These are phyloP conservation scores for Aspergillus sp. DNA, from an alignment of 2,329 filamentous ascomycete species.

Conservation along the genomic window DNA sequence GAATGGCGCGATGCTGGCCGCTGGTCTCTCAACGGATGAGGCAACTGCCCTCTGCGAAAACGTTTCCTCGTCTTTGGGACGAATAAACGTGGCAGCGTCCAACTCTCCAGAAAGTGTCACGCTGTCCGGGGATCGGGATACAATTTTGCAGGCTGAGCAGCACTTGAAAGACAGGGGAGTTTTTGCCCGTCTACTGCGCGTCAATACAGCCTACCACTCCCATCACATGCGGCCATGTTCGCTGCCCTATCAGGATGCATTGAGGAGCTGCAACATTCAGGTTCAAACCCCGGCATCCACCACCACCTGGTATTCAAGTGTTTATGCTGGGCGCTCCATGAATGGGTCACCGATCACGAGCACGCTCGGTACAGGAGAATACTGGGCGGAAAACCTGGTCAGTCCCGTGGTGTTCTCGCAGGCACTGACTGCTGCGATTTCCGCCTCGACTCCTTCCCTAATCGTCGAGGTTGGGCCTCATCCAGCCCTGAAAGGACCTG, in stretches of 20 bases:
- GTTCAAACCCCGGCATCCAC: background rate
- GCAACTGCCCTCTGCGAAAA: conserved; percentile 28
- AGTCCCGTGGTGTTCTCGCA: conserved; percentile 33
- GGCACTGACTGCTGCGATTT: conserved; percentile 14
- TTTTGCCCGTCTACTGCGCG: conserved; percentile 42
- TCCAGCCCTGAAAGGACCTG: conserved; percentile 21
- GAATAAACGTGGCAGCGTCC: conserved; percentile 32
- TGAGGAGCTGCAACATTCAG: conserved; percentile 13
- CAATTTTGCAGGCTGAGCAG: conserved; percentile 30
- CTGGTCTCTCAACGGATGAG: conserved; percentile 39
- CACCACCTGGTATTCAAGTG: conserved; percentile 30
- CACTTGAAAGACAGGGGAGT: conserved; percentile 33
- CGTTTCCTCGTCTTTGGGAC: conserved; percentile 20
- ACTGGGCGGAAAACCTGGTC: conserved; percentile 39
- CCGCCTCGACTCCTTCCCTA: conserved; percentile 31
- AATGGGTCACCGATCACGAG: conserved; percentile 12
- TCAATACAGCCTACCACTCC: conserved; percentile 47
- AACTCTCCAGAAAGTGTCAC: conserved; percentile 47
- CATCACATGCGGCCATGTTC: conserved; percentile 41
- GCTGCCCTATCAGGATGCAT: conserved; percentile 26
- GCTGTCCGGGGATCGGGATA: conserved; percentile 42
- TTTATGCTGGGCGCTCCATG: conserved; percentile 27
- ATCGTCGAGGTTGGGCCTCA: conserved; percentile 27
- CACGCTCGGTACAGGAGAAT: conserved; percentile 10
- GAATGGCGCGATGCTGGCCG: conserved; percentile 51